Evolutionary conservation across 345 rosid genomes (phyloP), one percentile per base, ranked within the genome.

Genomic region (Jatropha curcas): DNA sequence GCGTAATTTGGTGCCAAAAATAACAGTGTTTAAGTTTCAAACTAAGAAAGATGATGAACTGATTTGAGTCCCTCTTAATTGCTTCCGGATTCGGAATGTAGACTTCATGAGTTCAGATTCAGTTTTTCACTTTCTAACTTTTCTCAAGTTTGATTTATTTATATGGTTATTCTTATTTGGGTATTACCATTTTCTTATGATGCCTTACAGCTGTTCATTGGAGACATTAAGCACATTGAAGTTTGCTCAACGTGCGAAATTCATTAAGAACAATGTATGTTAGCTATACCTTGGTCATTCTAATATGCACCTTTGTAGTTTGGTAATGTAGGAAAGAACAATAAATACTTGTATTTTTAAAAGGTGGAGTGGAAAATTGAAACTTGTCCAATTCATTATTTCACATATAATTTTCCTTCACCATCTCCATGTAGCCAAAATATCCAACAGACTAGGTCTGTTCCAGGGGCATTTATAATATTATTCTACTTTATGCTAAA

Each of bases 181-280:
- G 17, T 24, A 50, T n/a, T 34, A 45, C n/a, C 57, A 19, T 58
- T 65, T n/a, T 22, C 25, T 62, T 65, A 16, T 65, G 39, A 34
- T 63, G 35, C 45, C 63, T 60, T 83, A 88, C 89, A 95, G 99
- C 74, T 92, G 92, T 80, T 92, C 96, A 13, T 22, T 91, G 86
- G 99, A 95, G 90, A 95, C 99, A 30, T 62, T 92, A 68, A 91
- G 98, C 86, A 95, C 99, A 68, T 83, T 95, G 85, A 95, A 95
- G 91, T 95, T 95, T 82, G 99, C 98, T 33, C 98, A 95, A 83
- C 94, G 99, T 69, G 99, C 99, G 65, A 95, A 95, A 75, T 91
- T 91, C 81, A 92, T 95, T 22, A 92, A 90, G 85, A 95, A 95
- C 80, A 95, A 95, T 75, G 99, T 92, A 91, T 43, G 88, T 79